Base-by-base conservation (phyloP, 148 eudicot genomes). In the Arbutus unedo region DNA sequence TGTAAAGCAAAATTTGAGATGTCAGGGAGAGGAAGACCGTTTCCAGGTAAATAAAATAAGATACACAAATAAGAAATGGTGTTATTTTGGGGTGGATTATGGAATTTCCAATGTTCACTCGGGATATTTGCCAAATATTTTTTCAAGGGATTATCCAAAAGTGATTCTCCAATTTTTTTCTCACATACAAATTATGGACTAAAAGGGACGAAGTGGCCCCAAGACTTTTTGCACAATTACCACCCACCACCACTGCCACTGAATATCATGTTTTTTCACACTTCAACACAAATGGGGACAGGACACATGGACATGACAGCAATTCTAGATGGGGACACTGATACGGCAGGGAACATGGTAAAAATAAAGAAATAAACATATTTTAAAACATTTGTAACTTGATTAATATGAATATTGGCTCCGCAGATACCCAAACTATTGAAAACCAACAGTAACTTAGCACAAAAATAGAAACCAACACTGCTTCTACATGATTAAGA, bases 1-100 rank as follows among this genome's bases (percentile, higher is more conserved):
- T 23, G 56, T 10, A 44, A n/a, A 50, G 6, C 4, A 78, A 66
- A 50, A 47, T 47, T 67, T 57, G 79, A 85, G 78, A 51, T 14
- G 74, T 79, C 50, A 31, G 54, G 81, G 54, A 41, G 16, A 62
- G 76, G 74, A 2, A 54, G 19, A n/a, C 54, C 8, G n/a, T 45
- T 45, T 13, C 50, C 21, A 48, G 15, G 47, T 79, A 31, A 77
- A 16, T 56, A 79, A 78, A 5, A 21, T 13, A n/a, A 11, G 8
- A 53, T 49, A 64, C n/a, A 23, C 54, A 14, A 48, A 23, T 5
- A 53, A 43, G 4, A 41, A 23, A 76, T 21, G 44, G 43, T 6
- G 9, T 11, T 66, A 11, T 10, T 66, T 66, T 66, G 25, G 43
- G 16, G 44, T 23, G 71, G 38, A 31, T 66, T 25, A 66, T 11